Conservation (phyloP, 257 asterid genomes). For the Leonotis leonurus region DNA sequence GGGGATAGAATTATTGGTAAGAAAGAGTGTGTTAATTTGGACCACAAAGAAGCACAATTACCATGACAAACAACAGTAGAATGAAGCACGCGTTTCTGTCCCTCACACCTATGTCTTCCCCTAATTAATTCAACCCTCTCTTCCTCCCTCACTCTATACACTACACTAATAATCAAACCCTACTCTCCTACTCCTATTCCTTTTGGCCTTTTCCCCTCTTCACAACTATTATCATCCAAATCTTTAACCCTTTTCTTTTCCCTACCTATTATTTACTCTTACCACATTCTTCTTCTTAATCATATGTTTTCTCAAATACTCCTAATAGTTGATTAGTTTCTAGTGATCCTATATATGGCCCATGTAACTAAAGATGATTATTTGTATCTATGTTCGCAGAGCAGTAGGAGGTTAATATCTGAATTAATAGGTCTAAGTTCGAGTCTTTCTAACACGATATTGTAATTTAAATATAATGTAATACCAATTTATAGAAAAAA, state of each 20-base stretch:
- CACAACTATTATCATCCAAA: background rate
- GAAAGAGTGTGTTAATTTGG: conserved; percentile 18
- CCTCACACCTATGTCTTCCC: conserved; percentile 18
- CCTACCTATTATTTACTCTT: too few relatives aligned
- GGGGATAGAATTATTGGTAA: background rate
- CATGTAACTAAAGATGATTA: too few relatives aligned
- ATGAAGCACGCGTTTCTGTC: conserved; percentile 29
- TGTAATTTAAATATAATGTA: too few relatives aligned
- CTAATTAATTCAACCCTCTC: background rate
- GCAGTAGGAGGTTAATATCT: too few relatives aligned
- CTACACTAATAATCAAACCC: conserved; percentile 1
- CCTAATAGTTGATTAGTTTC: too few relatives aligned
- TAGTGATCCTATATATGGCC: too few relatives aligned
- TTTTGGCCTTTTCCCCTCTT: conserved; percentile 11
- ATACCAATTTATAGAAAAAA: too few relatives aligned
- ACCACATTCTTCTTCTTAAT: too few relatives aligned
- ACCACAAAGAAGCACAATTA: conserved; percentile 26
- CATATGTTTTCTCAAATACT: too few relatives aligned
- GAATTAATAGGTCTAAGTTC: too few relatives aligned
- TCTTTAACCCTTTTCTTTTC: background rate
- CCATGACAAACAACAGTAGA: conserved; percentile 10
- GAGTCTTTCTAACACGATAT: too few relatives aligned
- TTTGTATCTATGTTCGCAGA: too few relatives aligned
- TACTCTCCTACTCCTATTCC: conserved; percentile 25
- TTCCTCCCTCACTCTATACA: background rate